Conservation (phyloP, 805 yeast genomes). For the Aciculoconidium aculeatum region DNA sequence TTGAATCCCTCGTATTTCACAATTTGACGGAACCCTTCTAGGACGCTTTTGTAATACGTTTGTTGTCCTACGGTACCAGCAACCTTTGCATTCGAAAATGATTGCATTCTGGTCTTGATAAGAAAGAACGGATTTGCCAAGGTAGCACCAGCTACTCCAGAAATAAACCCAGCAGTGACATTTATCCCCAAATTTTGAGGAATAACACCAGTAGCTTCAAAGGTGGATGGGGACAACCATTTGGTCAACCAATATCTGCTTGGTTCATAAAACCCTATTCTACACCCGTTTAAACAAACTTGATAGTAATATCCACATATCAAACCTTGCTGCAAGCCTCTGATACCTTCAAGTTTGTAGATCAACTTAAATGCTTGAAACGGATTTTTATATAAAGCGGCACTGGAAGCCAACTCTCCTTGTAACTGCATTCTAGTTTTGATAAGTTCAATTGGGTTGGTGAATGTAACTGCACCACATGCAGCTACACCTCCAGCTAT, state of each 20-base stretch:
- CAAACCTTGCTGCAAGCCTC: constrained; percentile 87
- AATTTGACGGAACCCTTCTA: constrained; percentile 63
- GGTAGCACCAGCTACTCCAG: constrained; percentile 87
- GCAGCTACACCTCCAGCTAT: constrained; percentile 56
- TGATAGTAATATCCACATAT: constrained; percentile 88
- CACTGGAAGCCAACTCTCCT: constrained; percentile 68
- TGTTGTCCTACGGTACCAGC: constrained; percentile 73
- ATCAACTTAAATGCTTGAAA: constrained; percentile 75
- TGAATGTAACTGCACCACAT: constrained; percentile 94
- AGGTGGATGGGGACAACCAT: constrained; percentile 39
- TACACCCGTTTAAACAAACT: constrained; percentile 85
- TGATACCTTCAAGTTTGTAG: constrained; percentile 73
- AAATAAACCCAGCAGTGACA: constrained; percentile 70
- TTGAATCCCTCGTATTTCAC: constrained; percentile 61
- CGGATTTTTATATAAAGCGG: constrained; percentile 69
- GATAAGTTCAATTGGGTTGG: constrained; percentile 92
- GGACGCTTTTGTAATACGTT: constrained; percentile 70
- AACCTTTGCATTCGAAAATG: constrained; percentile 53
- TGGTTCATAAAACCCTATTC: constrained; percentile 94
- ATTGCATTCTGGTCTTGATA: constrained; percentile 95
- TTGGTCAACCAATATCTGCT: constrained; percentile 55
- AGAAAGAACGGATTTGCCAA: constrained; percentile 89
- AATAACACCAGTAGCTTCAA: constrained; percentile 12
- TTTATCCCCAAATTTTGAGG: constrained; percentile 49
- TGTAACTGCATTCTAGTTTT: constrained; percentile 96